Percentiles rank a stretch among this genome's conserved stretches.
These are phyloP conservation scores for Lactifluus piperatus DNA, from an alignment of 768 basidiomycete species.

Conservation along the genomic window DNA sequence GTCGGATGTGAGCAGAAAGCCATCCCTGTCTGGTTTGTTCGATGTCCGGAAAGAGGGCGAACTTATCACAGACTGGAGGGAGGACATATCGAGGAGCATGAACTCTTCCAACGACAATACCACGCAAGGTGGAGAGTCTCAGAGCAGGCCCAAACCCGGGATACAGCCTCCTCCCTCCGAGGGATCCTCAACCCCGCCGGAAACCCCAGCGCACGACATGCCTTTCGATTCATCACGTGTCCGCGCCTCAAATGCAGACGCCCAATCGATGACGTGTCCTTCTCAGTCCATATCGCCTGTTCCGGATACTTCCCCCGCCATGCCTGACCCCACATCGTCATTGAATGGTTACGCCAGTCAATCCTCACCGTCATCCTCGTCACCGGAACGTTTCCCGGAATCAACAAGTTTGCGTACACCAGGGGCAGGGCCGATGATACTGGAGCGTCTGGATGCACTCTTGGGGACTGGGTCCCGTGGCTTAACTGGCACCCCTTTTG, in stretches of 20 bases:
- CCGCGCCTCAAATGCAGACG: slow-evolving; percentile 15
- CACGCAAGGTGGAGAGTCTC: slow-evolving; percentile 23
- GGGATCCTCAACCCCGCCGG: slow-evolving; percentile 9
- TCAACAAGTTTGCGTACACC: slow-evolving; percentile 31
- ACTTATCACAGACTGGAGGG: slow-evolving; percentile 59
- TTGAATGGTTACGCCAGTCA: slow-evolving; percentile 60
- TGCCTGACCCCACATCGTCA: slow-evolving; percentile 73
- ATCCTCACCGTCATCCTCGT: slow-evolving; percentile 66
- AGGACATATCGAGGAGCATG: slow-evolving; percentile 47
- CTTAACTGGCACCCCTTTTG: slow-evolving; percentile 45
- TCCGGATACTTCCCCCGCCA: slow-evolving; percentile 53
- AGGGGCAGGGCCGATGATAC: slow-evolving; percentile 44
- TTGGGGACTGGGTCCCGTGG: slow-evolving; percentile 53
- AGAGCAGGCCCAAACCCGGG: slow-evolving; percentile 22
- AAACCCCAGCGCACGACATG: slow-evolving; percentile 7
- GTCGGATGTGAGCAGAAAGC: slow-evolving; percentile 44
- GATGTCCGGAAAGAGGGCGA: slow-evolving; percentile 48
- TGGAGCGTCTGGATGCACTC: slow-evolving; percentile 65
- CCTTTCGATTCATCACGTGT: not conserved
- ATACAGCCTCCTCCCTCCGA: slow-evolving; percentile 5
- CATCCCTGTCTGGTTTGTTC: slow-evolving; percentile 60
- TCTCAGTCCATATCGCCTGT: slow-evolving; percentile 25
- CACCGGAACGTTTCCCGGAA: slow-evolving; percentile 55
- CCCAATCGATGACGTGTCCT: slow-evolving; percentile 30
- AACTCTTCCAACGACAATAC: slow-evolving; percentile 35